These are phyloP conservation scores for Blastobotrys persicus DNA, from an alignment of 1,139 yeast species.

Conservation along the genomic window DNA sequence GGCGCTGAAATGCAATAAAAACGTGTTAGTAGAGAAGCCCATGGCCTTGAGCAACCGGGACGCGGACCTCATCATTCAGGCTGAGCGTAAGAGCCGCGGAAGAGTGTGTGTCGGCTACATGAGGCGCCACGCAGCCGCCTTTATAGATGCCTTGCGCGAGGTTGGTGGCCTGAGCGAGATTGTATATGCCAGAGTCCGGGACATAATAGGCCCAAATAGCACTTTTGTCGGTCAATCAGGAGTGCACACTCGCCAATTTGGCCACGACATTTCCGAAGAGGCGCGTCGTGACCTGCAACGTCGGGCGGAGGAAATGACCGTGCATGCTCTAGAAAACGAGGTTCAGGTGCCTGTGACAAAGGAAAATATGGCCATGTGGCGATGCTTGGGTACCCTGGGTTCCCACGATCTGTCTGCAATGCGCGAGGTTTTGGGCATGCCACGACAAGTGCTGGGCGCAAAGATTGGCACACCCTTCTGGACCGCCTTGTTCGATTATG, in stretches of 20 bases:
- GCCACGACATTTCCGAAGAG: not conserved
- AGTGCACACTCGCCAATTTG: slow-evolving; percentile 3
- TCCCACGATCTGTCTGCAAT: slow-evolving; percentile 12
- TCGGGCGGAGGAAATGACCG: slow-evolving; percentile 2
- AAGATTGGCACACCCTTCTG: slow-evolving; percentile 11
- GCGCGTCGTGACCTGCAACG: not conserved
- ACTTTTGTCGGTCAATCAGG: slow-evolving; percentile 13
- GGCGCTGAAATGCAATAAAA: slow-evolving; percentile 11
- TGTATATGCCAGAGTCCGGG: slow-evolving; percentile 13
- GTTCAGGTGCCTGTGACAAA: slow-evolving; percentile 1
- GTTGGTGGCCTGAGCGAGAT: slow-evolving; percentile 13
- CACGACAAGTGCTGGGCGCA: slow-evolving; percentile 10
- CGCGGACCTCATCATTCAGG: slow-evolving; percentile 8
- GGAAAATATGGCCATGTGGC: slow-evolving; percentile 9
- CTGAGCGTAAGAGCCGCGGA: slow-evolving; percentile 5
- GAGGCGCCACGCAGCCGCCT: slow-evolving; percentile 15
- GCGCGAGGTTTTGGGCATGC: slow-evolving; percentile 13
- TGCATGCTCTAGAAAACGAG: slow-evolving; percentile 5
- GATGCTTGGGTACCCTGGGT: slow-evolving; percentile 10
- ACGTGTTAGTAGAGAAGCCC: slow-evolving; percentile 15
- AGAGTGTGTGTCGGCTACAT: slow-evolving; percentile 14
- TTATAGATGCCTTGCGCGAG: slow-evolving; percentile 12
- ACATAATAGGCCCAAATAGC: slow-evolving; percentile 15
- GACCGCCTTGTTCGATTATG: slow-evolving; percentile 13
- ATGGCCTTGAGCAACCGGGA: slow-evolving; percentile 11